Evolutionary conservation across 2,329 filamentous ascomycete genomes (phyloP).

Genomic region (Arthrobotrys musiformis): DNA sequence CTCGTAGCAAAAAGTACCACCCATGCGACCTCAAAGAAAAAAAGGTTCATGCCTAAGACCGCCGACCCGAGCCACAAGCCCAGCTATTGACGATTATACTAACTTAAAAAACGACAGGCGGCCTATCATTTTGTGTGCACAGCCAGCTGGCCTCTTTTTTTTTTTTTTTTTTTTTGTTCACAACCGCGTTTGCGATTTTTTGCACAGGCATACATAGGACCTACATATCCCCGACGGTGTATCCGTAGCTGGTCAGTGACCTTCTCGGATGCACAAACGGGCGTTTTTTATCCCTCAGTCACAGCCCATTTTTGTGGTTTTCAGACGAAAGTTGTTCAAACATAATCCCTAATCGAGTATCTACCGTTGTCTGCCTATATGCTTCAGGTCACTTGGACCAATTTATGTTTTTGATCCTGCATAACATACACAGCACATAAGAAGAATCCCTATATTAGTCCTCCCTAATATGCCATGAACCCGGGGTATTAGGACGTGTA

Average conservation of each 20-base stretch:
- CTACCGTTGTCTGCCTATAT: conserved; percentile 38
- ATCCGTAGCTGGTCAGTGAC: conserved; percentile 34
- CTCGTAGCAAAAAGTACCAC: conserved; percentile 4
- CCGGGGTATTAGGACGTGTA: neutral
- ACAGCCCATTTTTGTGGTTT: conserved; percentile 15
- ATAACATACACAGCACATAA: conserved; percentile 21
- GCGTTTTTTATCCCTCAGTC: conserved; percentile 54
- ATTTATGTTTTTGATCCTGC: conserved; percentile 34
- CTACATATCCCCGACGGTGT: conserved; percentile 45
- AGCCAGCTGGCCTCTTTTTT: conserved; percentile 25
- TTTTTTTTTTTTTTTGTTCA: no score
- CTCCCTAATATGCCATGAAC: neutral
- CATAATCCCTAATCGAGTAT: conserved; percentile 3
- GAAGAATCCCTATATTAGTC: neutral
- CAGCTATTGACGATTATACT: neutral
- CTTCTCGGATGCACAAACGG: conserved; percentile 35
- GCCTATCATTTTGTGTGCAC: neutral
- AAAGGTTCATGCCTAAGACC: conserved; percentile 32
- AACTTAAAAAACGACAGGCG: neutral
- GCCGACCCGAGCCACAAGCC: conserved; percentile 37
- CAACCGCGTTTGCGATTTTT: conserved; percentile 29
- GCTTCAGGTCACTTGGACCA: conserved; percentile 29
- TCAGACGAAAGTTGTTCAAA: conserved; percentile 10
- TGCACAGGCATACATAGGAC: no score
- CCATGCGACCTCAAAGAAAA: conserved; percentile 10